Evolutionary conservation across 2,329 filamentous ascomycete species (phyloP).

Genomic region (Clarireedia homoeocarpa): DNA sequence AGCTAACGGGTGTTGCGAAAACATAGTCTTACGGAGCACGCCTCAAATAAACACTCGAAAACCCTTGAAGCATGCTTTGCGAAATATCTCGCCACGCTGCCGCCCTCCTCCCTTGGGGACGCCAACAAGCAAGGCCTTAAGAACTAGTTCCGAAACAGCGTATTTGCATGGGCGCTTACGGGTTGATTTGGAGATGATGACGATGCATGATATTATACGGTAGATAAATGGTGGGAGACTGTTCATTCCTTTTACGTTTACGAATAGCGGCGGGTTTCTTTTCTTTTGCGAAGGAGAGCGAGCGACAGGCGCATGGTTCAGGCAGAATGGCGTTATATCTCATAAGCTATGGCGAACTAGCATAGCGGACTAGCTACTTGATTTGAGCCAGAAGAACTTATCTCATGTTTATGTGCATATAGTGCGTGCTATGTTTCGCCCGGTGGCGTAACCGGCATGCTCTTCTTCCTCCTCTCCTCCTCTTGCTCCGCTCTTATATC

Average conservation of each 20-base stretch:
- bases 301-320: constrained; percentile 23
- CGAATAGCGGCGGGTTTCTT: constrained; percentile 1
- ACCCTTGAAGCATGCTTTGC: constrained; percentile 65
- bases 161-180: background rate
- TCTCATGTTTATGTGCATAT: background rate
- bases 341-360: background rate
- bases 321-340: constrained; percentile 11
- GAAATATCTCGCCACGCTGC: background rate
- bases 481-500: constrained; percentile 53
- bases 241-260: background rate
- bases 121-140: no score
- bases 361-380: background rate
- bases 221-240: background rate
- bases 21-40: constrained; percentile 57
- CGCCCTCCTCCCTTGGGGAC: no score
- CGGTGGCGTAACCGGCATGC: constrained; percentile 1
- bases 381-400: constrained; percentile 1
- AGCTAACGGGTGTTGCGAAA: background rate
- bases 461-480: constrained; percentile 27
- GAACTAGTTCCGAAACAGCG: no score
- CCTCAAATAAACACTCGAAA: constrained; percentile 71
- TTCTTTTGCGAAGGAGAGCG: constrained; percentile 1
- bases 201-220: constrained; percentile 7
- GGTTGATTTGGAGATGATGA: background rate
- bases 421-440: background rate